These are phyloP conservation scores for Hymenoscyphus repandus DNA, from an alignment of 2,329 filamentous ascomycete genomes.

Conservation along the genomic window DNA sequence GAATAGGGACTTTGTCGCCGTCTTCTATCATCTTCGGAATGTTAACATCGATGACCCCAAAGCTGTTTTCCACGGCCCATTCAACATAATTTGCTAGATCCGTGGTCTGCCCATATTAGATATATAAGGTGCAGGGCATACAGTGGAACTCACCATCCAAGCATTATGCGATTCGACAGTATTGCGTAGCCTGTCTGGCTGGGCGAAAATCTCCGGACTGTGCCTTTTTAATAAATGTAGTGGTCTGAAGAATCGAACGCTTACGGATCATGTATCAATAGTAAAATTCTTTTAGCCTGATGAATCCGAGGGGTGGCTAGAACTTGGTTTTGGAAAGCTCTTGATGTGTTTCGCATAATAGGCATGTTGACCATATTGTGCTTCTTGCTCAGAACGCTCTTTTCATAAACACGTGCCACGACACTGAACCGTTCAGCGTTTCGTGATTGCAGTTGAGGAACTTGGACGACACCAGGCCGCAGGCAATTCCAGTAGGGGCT, in stretches of 20 bases:
- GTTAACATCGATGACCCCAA: constrained; percentile 87
- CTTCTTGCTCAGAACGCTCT: constrained; percentile 63
- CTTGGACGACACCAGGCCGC: constrained; percentile 59
- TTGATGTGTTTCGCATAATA: constrained; percentile 68
- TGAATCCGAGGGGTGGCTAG: constrained; percentile 71
- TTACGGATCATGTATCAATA: constrained; percentile 89
- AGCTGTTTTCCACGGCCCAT: constrained; percentile 73
- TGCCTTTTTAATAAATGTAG: constrained; percentile 16
- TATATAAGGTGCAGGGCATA: constrained; percentile 13
- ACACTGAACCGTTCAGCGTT: constrained; percentile 67
- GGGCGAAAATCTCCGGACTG: constrained; percentile 65
- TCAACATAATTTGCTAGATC: constrained; percentile 73
- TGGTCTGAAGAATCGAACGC: constrained; percentile 31
- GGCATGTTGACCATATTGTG: constrained; percentile 75
- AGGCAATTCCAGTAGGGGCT: constrained; percentile 84
- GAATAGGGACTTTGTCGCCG: constrained; percentile 8
- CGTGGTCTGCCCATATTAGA: constrained; percentile 62
- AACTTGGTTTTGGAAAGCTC: constrained; percentile 81
- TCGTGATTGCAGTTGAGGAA: constrained; percentile 46
- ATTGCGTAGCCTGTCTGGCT: constrained; percentile 65
- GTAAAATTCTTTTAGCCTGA: constrained; percentile 61
- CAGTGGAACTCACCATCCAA: constrained; percentile 64
- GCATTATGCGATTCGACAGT: constrained; percentile 77
- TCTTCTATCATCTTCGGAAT: constrained; percentile 65
- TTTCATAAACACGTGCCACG: constrained; percentile 72